Evolutionary conservation across 2,329 filamentous ascomycete species (phyloP).

Genomic region (Piedraia hortae): DNA sequence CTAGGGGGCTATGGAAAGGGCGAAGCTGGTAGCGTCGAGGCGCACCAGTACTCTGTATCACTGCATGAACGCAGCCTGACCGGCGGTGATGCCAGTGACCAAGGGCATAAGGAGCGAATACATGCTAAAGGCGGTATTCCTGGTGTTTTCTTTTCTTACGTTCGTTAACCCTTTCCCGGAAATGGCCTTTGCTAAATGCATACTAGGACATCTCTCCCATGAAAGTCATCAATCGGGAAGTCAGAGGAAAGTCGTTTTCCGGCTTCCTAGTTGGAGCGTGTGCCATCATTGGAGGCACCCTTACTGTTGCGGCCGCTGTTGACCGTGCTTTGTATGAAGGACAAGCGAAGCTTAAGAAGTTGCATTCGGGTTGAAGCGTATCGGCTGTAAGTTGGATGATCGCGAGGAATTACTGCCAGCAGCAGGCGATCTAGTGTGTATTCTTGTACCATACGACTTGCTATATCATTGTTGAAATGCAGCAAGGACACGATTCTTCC

Average conservation of each 20-base stretch:
- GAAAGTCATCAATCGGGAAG: conserved; percentile 96
- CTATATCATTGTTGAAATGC: neutral
- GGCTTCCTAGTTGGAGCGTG: conserved; percentile 86
- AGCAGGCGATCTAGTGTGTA: neutral
- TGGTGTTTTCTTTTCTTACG: conserved; percentile 94
- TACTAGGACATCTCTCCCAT: conserved; percentile 71
- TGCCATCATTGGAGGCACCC: conserved; percentile 75
- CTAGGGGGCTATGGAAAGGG: conserved; percentile 41
- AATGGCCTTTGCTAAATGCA: neutral
- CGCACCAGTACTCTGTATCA: conserved; percentile 93
- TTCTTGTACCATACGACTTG: neutral
- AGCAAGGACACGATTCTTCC: neutral
- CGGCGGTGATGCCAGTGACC: conserved; percentile 59
- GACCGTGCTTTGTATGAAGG: conserved; percentile 86
- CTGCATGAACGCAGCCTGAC: conserved; percentile 73
- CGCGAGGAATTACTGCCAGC: no score
- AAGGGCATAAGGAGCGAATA: conserved; percentile 74
- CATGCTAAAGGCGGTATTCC: conserved; percentile 83
- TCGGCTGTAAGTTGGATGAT: no score
- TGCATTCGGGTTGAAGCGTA: conserved; percentile 32
- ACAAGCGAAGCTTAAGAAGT: conserved; percentile 56
- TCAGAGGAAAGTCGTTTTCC: conserved; percentile 63
- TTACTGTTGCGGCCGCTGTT: conserved; percentile 83
- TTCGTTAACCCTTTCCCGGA: conserved; percentile 21
- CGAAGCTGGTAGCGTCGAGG: conserved; percentile 62